Percentiles rank a stretch among this genome's conserved stretches.
phyloP scores from a whole-genome alignment of 371 early-diverging fungal genomes.

The Apophysomyces sp. region DNA sequence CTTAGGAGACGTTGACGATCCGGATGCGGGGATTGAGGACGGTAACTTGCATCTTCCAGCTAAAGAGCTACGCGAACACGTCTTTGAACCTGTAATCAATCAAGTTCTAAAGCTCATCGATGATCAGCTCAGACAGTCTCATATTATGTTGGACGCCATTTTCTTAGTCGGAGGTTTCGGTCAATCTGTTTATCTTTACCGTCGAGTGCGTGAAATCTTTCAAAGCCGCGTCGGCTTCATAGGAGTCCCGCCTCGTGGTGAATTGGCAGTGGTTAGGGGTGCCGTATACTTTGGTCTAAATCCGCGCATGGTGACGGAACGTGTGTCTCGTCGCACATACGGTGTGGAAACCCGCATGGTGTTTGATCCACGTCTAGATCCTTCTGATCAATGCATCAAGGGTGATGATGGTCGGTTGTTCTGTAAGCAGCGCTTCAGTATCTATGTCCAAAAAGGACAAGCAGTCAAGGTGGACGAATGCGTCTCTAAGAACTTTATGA shows the following conservation, averaged over 20 bases:
- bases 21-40: conserved; percentile 58
- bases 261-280: conserved; percentile 50
- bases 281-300: conserved; percentile 60
- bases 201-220: conserved; percentile 46
- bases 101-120: conserved; percentile 58
- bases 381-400: conserved; percentile 57
- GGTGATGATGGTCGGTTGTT: conserved; percentile 48
- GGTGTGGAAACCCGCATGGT: conserved; percentile 66
- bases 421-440: conserved; percentile 61
- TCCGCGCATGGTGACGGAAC: conserved; percentile 55
- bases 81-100: conserved; percentile 61
- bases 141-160: conserved; percentile 45
- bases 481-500: conserved; percentile 64
- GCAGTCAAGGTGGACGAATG: conserved; percentile 58
- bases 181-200: conserved; percentile 55
- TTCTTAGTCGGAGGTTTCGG: conserved; percentile 66
- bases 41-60: conserved; percentile 54
- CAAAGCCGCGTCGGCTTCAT: conserved; percentile 50
- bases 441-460: conserved; percentile 61
- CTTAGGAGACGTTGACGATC: conserved; percentile 53
- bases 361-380: conserved; percentile 56
- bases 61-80: conserved; percentile 47
- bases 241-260: conserved; percentile 56
- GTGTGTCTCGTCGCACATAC: conserved; percentile 62
- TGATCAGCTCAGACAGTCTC: conserved; percentile 51